These are phyloP conservation scores for Keithomyces neogunnii DNA, from an alignment of 2,329 filamentous ascomycete genomes.

Conservation along the genomic window DNA sequence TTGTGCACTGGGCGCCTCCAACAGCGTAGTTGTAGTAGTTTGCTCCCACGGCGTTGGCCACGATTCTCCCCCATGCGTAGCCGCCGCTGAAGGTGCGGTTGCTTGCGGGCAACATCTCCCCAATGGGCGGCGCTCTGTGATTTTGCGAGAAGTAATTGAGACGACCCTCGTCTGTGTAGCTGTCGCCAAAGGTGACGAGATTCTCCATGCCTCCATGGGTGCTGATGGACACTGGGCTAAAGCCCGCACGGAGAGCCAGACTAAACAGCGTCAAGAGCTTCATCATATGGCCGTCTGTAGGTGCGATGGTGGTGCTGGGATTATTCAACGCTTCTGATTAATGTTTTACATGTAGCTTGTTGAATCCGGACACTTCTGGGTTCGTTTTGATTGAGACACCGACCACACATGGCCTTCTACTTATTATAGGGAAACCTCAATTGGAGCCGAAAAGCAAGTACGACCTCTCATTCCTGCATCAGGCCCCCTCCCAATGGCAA, in stretches of 20 bases:
- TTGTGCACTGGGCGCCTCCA: slow-evolving; percentile 63
- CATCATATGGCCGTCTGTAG: background rate
- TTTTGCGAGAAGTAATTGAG: slow-evolving; percentile 55
- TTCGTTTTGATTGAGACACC: too few relatives aligned
- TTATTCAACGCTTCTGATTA: too few relatives aligned
- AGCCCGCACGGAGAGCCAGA: background rate
- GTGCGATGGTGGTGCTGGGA: background rate
- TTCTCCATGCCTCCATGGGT: slow-evolving; percentile 27
- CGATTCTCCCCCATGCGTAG: slow-evolving; percentile 60
- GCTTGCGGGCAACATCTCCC: slow-evolving; percentile 35
- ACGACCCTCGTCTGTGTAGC: slow-evolving; percentile 66
- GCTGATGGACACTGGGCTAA: background rate
- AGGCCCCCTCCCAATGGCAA: too few relatives aligned
- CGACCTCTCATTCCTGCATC: too few relatives aligned
- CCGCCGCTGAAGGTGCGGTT: slow-evolving; percentile 56
- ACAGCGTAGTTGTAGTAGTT: slow-evolving; percentile 63
- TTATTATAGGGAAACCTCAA: background rate
- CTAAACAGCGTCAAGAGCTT: background rate
- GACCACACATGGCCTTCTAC: background rate
- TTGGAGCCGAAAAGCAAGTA: too few relatives aligned
- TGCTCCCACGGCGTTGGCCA: slow-evolving; percentile 48
- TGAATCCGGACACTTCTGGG: too few relatives aligned
- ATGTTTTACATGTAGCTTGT: too few relatives aligned
- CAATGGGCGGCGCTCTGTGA: slow-evolving; percentile 53
- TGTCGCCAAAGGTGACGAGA: slow-evolving; percentile 65